These are phyloP conservation scores for Debaryomycetaceae sp. DNA, from an alignment of 1,139 yeast genomes.

Conservation along the genomic window DNA sequence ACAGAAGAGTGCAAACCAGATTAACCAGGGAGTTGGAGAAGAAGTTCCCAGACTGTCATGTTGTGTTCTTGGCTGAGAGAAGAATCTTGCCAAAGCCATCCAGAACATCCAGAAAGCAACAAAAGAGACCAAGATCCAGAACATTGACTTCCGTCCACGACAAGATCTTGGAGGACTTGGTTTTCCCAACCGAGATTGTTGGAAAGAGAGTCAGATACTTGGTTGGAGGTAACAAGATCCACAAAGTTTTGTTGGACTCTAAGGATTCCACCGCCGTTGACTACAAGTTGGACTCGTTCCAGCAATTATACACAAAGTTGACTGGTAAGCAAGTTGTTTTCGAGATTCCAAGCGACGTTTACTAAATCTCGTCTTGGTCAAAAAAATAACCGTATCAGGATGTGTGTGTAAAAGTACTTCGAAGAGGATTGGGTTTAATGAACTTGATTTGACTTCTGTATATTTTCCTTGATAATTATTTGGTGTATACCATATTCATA, in stretches of 20 bases:
- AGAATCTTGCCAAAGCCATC: constrained; percentile 98
- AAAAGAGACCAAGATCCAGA: constrained; percentile 99
- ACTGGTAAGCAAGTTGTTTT: constrained; percentile 99
- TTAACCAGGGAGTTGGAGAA: constrained; percentile 99
- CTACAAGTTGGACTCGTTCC: constrained; percentile 99
- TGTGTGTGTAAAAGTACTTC: constrained; percentile 2
- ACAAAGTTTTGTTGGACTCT: constrained; percentile 96
- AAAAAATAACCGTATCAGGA: not conserved
- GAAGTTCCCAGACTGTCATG: constrained; percentile 99
- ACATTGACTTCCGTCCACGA: constrained; percentile 98
- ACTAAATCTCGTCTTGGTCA: constrained; percentile 21
- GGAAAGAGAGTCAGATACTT: constrained; percentile 99
- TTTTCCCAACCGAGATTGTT: constrained; percentile 98
- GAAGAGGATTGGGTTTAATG: constrained; percentile 1
- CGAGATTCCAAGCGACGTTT: constrained; percentile 79
- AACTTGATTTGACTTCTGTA: constrained; percentile 5
- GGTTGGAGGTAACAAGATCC: constrained; percentile 98
- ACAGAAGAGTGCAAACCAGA: constrained; percentile 97
- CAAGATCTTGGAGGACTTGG: constrained; percentile 97
- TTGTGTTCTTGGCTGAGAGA: constrained; percentile 99
- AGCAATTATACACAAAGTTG: constrained; percentile 96
- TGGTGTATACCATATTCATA: constrained; percentile 9
- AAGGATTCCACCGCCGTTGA: constrained; percentile 97
- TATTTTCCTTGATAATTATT: constrained; percentile 6
- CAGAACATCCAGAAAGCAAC: constrained; percentile 87